Evolutionary conservation across 768 basidiomycete genomes (phyloP).

Genomic region (Mycena kentingensis): DNA sequence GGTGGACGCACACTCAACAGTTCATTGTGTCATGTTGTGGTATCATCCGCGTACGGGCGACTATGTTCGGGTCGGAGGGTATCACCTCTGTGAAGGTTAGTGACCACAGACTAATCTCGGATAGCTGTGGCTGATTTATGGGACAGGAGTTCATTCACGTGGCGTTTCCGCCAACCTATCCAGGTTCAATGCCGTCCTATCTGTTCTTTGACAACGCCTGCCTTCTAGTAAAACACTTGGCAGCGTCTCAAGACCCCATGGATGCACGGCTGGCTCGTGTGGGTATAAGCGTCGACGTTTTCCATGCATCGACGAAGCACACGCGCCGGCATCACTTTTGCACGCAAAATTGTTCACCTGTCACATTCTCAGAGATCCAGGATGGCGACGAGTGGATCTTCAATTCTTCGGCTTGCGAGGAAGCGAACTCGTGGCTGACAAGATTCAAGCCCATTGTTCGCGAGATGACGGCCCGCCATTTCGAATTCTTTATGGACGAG

Average conservation of each 20-base stretch:
- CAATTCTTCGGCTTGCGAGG: slow-evolving; percentile 35
- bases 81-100: neutral
- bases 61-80: slow-evolving; percentile 22
- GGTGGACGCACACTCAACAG: slow-evolving; percentile 26
- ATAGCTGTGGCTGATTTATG: too few species aligned
- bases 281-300: slow-evolving; percentile 17
- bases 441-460: slow-evolving; percentile 23
- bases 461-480: slow-evolving; percentile 27
- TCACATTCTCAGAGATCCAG: slow-evolving; percentile 32
- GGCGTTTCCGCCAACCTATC: neutral
- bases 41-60: slow-evolving; percentile 17
- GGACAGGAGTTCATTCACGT: slow-evolving; percentile 3
- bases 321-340: slow-evolving; percentile 4
- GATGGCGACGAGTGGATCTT: slow-evolving; percentile 29
- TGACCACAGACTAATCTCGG: neutral
- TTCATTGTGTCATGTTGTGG: slow-evolving; percentile 27
- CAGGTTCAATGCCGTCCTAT: slow-evolving; percentile 14
- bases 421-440: slow-evolving; percentile 30
- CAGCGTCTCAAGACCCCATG: neutral
- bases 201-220: slow-evolving; percentile 31
- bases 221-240: slow-evolving; percentile 6
- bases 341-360: slow-evolving; percentile 19
- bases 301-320: slow-evolving; percentile 19
- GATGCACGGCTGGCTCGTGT: slow-evolving; percentile 5
- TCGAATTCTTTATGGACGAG: slow-evolving; percentile 33